phyloP scores from a whole-genome alignment of 2,329 filamentous ascomycete genomes.

The Pestalotiopsis sp. region DNA sequence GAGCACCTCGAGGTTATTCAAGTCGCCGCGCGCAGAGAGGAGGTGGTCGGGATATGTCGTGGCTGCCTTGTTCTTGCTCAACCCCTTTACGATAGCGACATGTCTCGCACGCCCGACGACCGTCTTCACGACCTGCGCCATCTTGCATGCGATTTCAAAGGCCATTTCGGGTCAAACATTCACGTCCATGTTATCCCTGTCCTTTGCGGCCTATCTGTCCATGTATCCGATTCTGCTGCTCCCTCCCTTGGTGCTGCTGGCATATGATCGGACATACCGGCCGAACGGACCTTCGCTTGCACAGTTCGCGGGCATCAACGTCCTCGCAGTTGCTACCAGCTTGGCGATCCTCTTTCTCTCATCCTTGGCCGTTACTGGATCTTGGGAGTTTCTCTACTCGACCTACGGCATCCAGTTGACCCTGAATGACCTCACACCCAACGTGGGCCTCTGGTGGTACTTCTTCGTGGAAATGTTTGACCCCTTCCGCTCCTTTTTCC shows the following conservation, averaged over 20 bases:
- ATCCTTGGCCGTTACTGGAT: slow-evolving; percentile 76
- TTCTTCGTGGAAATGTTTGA: slow-evolving; percentile 99
- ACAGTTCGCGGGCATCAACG: slow-evolving; percentile 58
- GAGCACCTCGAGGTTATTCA: slow-evolving; percentile 72
- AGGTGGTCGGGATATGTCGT: slow-evolving; percentile 76
- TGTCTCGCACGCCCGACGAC: slow-evolving; percentile 89
- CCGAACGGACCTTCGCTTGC: slow-evolving; percentile 36
- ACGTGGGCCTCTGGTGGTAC: slow-evolving; percentile 98
- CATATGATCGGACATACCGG: slow-evolving; percentile 67
- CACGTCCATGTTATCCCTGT: slow-evolving; percentile 81
- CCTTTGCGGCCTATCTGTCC: slow-evolving; percentile 87
- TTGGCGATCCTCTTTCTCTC: slow-evolving; percentile 67
- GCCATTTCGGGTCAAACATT: slow-evolving; percentile 75
- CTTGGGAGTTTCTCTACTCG: slow-evolving; percentile 84
- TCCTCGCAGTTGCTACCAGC: slow-evolving; percentile 55
- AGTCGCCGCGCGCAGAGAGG: slow-evolving; percentile 76
- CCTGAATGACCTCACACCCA: slow-evolving; percentile 90
- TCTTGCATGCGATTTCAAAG: slow-evolving; percentile 81
- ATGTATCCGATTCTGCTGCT: slow-evolving; percentile 90
- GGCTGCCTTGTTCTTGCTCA: slow-evolving; percentile 89
- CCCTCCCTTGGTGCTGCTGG: slow-evolving; percentile 78
- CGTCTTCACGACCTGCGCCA: slow-evolving; percentile 85
- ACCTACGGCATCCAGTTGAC: slow-evolving; percentile 94
- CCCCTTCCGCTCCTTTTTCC: slow-evolving; percentile 94
- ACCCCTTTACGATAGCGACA: slow-evolving; percentile 89